Evolutionary conservation across 148 eudicot genomes (phyloP), one percentile per base, ranked within the genome.

Genomic region (Arctostaphylos glauca): DNA sequence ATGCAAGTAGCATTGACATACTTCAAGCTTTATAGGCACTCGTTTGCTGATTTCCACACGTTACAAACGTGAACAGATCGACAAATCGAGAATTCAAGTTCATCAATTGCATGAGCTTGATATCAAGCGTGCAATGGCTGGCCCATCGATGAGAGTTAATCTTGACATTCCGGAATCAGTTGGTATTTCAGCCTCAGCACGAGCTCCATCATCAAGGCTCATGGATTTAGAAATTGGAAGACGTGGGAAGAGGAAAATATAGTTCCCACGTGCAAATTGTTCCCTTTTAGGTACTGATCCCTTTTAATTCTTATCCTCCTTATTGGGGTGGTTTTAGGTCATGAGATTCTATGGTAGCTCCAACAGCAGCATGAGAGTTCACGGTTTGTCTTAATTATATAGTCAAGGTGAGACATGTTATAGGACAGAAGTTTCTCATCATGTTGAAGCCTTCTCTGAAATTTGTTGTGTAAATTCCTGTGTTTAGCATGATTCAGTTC

Each of bases 81-180:
- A 84, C 80, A 88, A 83, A 84, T 83, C 75, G 46, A 92, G 86
- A 86, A 55, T 90, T 77, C 85, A 93, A 85, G 90, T 87, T 74
- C 85, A 84, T 77, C 93, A 87, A 79, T 53, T 86, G 77, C 88
- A 87, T 73, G 97, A 93, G 64, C 74, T 77, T 74, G 93, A 90
- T 56, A 87, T 81, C 76, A 94, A 92, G 82, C 95, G 89, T 78
- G 86, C 80, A 6, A 86, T 77, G 47, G 91, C 88, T 3, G 86
- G 91, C 71, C 87, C 91, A 68, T 90, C 94, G 12, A 88, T 88
- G 88, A 86, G 83, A 56, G 88, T 88, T 43, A 81, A 88, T 86
- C 93, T 96, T 48, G 99, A 96, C 86, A 96, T 96, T 64, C 99
- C 99, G 0, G 99, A 96, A 84, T 96, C 99, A 31, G 78, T 96